These are phyloP conservation scores for Acanthamoeba triangularis DNA, from an alignment of 208 protist genomes.

Conservation along the genomic window DNA sequence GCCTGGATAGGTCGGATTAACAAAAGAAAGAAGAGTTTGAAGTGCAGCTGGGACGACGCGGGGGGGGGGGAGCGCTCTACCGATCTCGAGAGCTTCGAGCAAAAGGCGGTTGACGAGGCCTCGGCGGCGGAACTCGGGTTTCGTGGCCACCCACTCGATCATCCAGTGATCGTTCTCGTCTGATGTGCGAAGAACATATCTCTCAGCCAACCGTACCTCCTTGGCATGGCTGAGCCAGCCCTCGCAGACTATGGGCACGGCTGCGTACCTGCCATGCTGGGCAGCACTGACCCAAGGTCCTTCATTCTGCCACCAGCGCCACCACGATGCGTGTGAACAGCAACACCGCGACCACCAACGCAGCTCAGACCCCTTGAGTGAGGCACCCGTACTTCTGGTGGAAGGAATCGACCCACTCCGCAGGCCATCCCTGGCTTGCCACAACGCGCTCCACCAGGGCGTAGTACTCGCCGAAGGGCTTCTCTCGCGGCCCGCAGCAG, in stretches of 20 bases:
- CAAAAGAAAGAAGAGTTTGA: neutral
- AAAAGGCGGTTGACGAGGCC: neutral
- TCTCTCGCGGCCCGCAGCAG: neutral
- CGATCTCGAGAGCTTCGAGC: neutral
- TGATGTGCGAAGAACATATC: neutral
- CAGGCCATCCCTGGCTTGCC: neutral
- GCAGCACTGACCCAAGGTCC: neutral
- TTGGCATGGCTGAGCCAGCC: too few species aligned
- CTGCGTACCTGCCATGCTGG: neutral
- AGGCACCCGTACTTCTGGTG: neutral
- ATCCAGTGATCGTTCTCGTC: neutral
- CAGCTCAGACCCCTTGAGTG: neutral
- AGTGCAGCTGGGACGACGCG: neutral
- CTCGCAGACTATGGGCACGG: neutral
- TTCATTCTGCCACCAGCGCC: neutral
- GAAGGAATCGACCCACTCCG: neutral
- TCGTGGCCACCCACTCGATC: neutral
- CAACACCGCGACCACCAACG: neutral
- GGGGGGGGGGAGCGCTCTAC: neutral
- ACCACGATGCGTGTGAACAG: too few species aligned
- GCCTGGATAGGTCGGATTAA: neutral
- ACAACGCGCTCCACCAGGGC: neutral
- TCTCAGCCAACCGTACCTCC: too few species aligned
- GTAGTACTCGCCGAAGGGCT: neutral
- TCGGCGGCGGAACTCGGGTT: neutral